Conservation (phyloP, 768 basidiomycete genomes). For the Ramaria sp. region DNA sequence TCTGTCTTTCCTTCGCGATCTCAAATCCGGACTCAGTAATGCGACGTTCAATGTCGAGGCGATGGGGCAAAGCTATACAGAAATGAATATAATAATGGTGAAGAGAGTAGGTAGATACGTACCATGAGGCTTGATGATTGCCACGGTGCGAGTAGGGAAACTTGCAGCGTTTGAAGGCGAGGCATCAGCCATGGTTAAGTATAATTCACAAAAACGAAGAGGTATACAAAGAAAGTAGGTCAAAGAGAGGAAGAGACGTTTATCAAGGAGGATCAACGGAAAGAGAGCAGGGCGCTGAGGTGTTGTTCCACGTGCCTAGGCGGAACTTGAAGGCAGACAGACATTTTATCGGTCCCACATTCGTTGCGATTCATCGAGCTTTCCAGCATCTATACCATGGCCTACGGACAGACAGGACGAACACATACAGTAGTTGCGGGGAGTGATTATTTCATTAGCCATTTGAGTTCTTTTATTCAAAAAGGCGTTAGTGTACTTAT, state of each 20-base stretch:
- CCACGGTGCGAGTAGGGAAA: constrained; percentile 51
- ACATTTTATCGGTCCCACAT: too few relatives aligned
- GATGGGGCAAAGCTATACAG: constrained; percentile 36
- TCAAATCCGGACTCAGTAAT: constrained; percentile 78
- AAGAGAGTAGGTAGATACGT: neutral
- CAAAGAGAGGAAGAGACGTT: neutral
- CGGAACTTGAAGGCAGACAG: too few relatives aligned
- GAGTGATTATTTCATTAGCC: too few relatives aligned
- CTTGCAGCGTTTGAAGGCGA: neutral
- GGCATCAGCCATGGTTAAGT: neutral
- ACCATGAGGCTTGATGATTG: constrained; percentile 73
- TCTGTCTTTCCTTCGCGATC: constrained; percentile 83
- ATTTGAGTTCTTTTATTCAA: too few relatives aligned
- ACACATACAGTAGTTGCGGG: too few relatives aligned
- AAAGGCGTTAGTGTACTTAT: too few relatives aligned
- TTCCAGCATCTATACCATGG: too few relatives aligned
- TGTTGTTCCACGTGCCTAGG: too few relatives aligned
- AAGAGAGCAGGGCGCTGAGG: too few relatives aligned
- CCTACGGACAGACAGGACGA: too few relatives aligned
- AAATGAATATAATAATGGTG: neutral
- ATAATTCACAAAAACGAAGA: neutral
- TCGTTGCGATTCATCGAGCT: too few relatives aligned
- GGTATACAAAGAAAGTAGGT: neutral
- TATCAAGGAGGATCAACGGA: too few relatives aligned
- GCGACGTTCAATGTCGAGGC: constrained; percentile 72